Evolutionary conservation across 2,329 filamentous ascomycete species (phyloP).

Genomic region (Sarocladium brachiariae): DNA sequence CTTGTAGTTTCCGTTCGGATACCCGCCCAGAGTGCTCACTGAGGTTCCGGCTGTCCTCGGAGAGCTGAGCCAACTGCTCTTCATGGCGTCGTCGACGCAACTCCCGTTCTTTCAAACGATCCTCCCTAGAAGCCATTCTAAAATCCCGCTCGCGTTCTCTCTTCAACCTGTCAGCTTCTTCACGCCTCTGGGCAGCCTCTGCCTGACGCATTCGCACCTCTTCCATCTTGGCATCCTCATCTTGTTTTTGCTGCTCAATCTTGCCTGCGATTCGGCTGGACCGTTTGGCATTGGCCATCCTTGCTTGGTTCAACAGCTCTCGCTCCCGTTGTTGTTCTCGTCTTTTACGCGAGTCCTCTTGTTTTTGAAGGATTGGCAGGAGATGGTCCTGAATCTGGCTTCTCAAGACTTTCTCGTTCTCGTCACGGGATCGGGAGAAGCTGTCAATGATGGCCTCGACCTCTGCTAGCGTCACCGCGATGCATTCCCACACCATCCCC

Average conservation of each 20-base stretch:
- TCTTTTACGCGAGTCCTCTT: slow-evolving; percentile 66
- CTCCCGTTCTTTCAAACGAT: slow-evolving; percentile 80
- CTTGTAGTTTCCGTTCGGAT: slow-evolving; percentile 74
- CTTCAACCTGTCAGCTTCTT: slow-evolving; percentile 53
- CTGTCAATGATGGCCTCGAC: slow-evolving; percentile 64
- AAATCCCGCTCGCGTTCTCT: slow-evolving; percentile 69
- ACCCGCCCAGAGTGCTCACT: slow-evolving; percentile 51
- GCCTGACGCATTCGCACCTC: slow-evolving; percentile 46
- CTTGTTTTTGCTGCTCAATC: slow-evolving; percentile 67
- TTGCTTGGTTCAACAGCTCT: slow-evolving; percentile 74
- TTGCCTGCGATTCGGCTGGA: slow-evolving; percentile 85
- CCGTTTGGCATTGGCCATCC: slow-evolving; percentile 87
- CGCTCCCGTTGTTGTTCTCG: slow-evolving; percentile 63
- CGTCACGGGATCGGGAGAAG: slow-evolving; percentile 70
- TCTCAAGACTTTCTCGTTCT: slow-evolving; percentile 75
- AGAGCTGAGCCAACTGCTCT: slow-evolving; percentile 72
- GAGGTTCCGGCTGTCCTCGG: slow-evolving; percentile 63
- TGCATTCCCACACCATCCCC: slow-evolving; percentile 81
- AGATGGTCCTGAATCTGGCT: slow-evolving; percentile 69
- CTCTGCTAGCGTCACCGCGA: slow-evolving; percentile 76
- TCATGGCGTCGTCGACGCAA: slow-evolving; percentile 75
- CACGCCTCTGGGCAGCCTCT: slow-evolving; percentile 57
- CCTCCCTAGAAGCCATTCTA: slow-evolving; percentile 76
- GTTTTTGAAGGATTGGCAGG: slow-evolving; percentile 75
- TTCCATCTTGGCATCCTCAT: slow-evolving; percentile 64